Percentiles rank a stretch among this genome's conserved stretches.
phyloP scores from a whole-genome alignment of 129 eudicot genomes.

The Flaveria trinervia region DNA sequence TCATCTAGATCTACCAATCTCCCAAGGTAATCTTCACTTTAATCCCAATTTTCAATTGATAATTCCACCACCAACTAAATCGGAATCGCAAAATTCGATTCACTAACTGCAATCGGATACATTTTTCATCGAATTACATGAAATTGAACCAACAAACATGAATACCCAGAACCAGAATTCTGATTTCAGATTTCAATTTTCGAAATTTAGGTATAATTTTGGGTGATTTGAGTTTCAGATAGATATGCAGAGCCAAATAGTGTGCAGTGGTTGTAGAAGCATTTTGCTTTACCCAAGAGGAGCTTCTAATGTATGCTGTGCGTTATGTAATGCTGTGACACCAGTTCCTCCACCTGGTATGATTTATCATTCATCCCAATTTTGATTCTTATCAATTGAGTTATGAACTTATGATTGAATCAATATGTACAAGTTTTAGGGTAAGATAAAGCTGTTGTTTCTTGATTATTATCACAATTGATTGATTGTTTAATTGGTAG shows the following conservation, averaged over 20 bases:
- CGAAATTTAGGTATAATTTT: neutral
- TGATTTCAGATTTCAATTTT: neutral
- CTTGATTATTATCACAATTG: neutral
- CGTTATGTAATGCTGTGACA: constrained; percentile 69
- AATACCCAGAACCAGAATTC: neutral
- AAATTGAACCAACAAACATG: constrained; percentile 5
- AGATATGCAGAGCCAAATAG: constrained; percentile 82
- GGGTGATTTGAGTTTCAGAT: constrained; percentile 9
- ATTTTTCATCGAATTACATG: neutral
- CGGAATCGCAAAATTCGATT: neutral
- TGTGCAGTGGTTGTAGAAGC: constrained; percentile 82
- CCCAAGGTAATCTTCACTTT: constrained; percentile 1
- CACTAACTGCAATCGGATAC: neutral
- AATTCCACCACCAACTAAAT: neutral
- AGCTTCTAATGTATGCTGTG: constrained; percentile 80
- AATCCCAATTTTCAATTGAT: too few species aligned
- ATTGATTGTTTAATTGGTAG: neutral
- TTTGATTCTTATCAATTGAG: neutral
- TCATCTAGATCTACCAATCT: neutral
- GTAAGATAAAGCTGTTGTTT: neutral
- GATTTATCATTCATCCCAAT: neutral
- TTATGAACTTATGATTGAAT: neutral
- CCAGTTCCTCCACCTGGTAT: constrained; percentile 77
- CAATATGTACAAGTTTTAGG: constrained; percentile 1
- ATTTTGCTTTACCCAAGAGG: constrained; percentile 80